These are phyloP conservation scores for Entomophthora muscae DNA, from an alignment of 371 early-diverging fungal species.

Conservation along the genomic window DNA sequence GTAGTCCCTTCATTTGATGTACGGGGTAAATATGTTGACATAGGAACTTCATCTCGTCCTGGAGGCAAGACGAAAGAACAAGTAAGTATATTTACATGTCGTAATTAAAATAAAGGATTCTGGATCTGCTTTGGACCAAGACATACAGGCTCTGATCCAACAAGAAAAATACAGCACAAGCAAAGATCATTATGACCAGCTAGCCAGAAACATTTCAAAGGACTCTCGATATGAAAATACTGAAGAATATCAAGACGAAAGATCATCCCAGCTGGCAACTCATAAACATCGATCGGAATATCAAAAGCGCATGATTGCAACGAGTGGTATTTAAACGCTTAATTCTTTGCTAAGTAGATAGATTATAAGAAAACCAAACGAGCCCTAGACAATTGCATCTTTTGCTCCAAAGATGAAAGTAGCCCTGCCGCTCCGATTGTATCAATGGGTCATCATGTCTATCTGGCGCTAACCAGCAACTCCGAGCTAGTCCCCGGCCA, in stretches of 20 bases:
- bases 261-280: constrained; percentile 64
- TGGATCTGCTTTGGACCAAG: too few relatives aligned
- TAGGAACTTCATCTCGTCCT: neutral
- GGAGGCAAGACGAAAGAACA: too few relatives aligned
- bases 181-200: neutral
- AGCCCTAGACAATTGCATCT: constrained; percentile 46
- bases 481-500: constrained; percentile 67
- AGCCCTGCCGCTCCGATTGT: constrained; percentile 57
- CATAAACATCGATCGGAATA: constrained; percentile 5
- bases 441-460: constrained; percentile 53
- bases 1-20: neutral
- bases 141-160: neutral
- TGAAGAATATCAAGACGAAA: constrained; percentile 84
- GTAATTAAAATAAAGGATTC: too few relatives aligned
- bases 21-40: neutral
- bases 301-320: neutral
- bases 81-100: too few relatives aligned
- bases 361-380: constrained; percentile 49
- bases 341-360: constrained; percentile 13
- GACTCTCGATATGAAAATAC: constrained; percentile 23
- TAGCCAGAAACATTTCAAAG: constrained; percentile 5
- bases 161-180: neutral
- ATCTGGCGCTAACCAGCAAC: constrained; percentile 57
- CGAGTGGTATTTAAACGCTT: neutral
- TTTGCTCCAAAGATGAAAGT: constrained; percentile 48